Evolutionary conservation across 148 eudicot species (phyloP), one percentile per base, ranked within the genome.

Genomic region (Persicaria tinctoria): DNA sequence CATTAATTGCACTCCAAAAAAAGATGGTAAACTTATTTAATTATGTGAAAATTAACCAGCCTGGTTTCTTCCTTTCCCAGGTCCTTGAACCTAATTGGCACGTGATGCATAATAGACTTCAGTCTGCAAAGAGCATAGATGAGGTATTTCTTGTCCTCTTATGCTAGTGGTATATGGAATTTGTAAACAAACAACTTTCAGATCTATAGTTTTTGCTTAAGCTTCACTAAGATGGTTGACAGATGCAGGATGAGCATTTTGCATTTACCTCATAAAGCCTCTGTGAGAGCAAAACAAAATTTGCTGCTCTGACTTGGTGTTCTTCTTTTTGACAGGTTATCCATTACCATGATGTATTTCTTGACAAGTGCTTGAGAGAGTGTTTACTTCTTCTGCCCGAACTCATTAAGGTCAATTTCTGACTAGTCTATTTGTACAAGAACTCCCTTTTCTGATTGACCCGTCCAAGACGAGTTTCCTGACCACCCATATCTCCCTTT

Each of bases 61-160:
- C n/a, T 68, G 57, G 45, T 76, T 18, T 48, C 45, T 38, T 59
- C 75, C 57, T 73, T 78, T 72, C 82, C 73, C 88, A 95, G 99
- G 99, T 95, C 78, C 87, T 95, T 81, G 99, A 95, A 85, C 99
- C 99, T 46, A 92, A 92, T 84, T 92, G 97, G 94, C 97, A 95
- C 76, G 87, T 89, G 83, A 89, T 95, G 97, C 90, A 86, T 76
- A 89, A 77, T 78, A 86, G 92, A 80, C 89, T 92, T 81, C 91
- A 87, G 80, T 87, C 89, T 76, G 97, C 99, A 69, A 95, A 88
- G 80, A 92, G 97, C 84, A 95, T 95, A 77, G 97, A 92, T 72
- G 94, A 95, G 99, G 99, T 95, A 80, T 50, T 71, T 14, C 55
- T 66, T 13, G n/a, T 66, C 68, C 68, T 66, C 18, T 13, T 38